Evolutionary conservation across 345 rosid genomes (phyloP).

Genomic region (Hirschfeldia incana): DNA sequence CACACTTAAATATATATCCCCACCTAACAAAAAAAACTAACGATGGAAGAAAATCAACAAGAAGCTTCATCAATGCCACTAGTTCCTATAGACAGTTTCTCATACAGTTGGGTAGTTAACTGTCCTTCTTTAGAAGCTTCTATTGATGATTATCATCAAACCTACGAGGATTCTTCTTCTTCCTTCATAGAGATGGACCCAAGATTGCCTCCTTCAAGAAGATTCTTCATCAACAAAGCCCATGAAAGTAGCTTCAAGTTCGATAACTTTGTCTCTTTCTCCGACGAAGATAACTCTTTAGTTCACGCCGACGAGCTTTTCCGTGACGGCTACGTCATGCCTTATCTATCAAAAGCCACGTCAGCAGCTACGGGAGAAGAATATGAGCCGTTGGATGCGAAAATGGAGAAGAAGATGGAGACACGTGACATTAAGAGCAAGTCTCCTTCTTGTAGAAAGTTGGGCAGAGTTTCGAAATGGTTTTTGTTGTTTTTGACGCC

Average conservation of each 20-base stretch:
- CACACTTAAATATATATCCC: constrained; percentile 1
- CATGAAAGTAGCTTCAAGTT: constrained; percentile 70
- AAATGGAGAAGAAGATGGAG: constrained; percentile 5
- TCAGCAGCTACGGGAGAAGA: constrained; percentile 1
- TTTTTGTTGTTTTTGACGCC: constrained; percentile 64
- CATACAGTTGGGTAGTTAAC: constrained; percentile 87
- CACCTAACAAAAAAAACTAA: not conserved
- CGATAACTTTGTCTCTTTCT: constrained; percentile 61
- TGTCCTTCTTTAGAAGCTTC: constrained; percentile 57
- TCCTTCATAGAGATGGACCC: constrained; percentile 98
- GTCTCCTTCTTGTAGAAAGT: constrained; percentile 48
- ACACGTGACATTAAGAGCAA: constrained; percentile 28
- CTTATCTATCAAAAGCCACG: constrained; percentile 49
- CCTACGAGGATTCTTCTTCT: constrained; percentile 62
- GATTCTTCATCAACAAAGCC: constrained; percentile 58
- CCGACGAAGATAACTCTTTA: constrained; percentile 49
- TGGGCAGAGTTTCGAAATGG: constrained; percentile 56
- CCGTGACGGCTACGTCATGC: constrained; percentile 77
- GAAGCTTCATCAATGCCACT: constrained; percentile 63
- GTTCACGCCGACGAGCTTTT: constrained; percentile 91
- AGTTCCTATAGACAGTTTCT: constrained; percentile 88
- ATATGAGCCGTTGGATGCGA: constrained; percentile 25
- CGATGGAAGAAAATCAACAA: constrained; percentile 39
- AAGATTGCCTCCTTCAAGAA: constrained; percentile 84
- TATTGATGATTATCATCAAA: constrained; percentile 57